A percentile compares a stretch with the other conserved stretches of the same genome.
Conservation (phyloP, 2,329 filamentous ascomycete genomes). For the Niveomyces coronatus region DNA sequence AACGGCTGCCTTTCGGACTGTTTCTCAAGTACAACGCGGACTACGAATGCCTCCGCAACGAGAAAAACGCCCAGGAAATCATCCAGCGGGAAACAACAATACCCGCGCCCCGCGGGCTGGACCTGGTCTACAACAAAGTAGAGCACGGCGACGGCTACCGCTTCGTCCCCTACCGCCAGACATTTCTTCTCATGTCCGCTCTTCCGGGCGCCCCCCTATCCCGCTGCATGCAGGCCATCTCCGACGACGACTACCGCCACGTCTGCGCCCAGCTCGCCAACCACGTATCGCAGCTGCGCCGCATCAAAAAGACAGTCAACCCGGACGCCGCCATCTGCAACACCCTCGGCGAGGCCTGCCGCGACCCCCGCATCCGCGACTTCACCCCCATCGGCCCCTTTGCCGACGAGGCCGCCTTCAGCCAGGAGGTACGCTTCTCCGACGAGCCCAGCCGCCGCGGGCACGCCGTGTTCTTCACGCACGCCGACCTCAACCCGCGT, state of each 20-base stretch:
- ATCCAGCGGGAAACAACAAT: not conserved
- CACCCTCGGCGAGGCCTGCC: conserved; percentile 17
- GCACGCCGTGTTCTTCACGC: conserved; percentile 22
- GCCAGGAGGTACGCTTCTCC: conserved; percentile 17
- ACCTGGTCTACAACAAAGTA: not conserved
- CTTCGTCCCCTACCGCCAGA: not conserved
- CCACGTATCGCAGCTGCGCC: conserved; percentile 19
- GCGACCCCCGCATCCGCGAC: conserved; percentile 19
- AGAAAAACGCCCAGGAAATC: not conserved
- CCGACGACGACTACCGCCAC: conserved; percentile 15
- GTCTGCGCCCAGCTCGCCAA: conserved; percentile 17
- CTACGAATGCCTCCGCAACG: not conserved
- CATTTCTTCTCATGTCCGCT: not conserved
- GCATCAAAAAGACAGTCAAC: conserved; percentile 14
- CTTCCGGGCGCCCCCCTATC: not conserved
- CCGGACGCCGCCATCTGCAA: conserved; percentile 19
- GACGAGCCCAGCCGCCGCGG: conserved; percentile 21
- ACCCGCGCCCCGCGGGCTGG: not conserved
- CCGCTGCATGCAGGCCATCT: conserved; percentile 10
- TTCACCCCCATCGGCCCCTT: conserved; percentile 18
- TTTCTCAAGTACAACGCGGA: not conserved
- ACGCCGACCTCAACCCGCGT: conserved; percentile 22
- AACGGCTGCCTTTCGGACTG: conserved; percentile 1
- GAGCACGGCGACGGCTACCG: too few species aligned
- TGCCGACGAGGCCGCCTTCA: conserved; percentile 22